A percentile compares a stretch with the other conserved stretches of the same genome.
These are phyloP conservation scores for Zymoseptoria ardabiliae DNA, from an alignment of 2,329 filamentous ascomycete genomes.

Conservation along the genomic window DNA sequence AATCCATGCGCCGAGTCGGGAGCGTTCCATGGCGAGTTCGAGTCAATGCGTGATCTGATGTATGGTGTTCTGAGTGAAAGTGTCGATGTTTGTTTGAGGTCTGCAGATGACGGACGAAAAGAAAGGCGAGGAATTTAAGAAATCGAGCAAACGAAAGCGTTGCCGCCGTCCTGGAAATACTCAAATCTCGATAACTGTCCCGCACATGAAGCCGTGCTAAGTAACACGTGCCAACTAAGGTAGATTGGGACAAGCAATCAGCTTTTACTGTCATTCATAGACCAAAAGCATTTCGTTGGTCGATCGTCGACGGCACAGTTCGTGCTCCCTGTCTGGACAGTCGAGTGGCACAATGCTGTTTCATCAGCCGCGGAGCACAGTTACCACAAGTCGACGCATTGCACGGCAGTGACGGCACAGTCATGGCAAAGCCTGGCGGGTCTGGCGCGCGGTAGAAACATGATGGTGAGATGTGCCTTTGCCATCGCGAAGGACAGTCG, in stretches of 20 bases:
- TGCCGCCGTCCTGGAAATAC: not conserved
- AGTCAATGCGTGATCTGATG: too few species aligned
- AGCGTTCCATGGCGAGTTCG: too few species aligned
- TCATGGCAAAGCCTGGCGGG: not conserved
- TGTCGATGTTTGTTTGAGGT: too few species aligned
- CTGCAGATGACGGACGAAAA: too few species aligned
- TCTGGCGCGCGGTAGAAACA: not conserved
- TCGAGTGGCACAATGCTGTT: not conserved
- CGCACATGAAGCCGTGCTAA: not conserved
- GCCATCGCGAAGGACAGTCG: too few species aligned
- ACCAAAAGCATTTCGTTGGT: not conserved
- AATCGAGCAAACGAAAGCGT: not conserved
- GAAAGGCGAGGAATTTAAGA: not conserved
- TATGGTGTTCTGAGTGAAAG: too few species aligned
- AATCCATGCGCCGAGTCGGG: not conserved
- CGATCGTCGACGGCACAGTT: not conserved
- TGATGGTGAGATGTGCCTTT: not conserved
- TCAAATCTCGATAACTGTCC: not conserved
- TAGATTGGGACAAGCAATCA: not conserved
- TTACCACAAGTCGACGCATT: not conserved
- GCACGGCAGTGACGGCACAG: not conserved
- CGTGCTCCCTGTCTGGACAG: not conserved
- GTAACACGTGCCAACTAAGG: not conserved
- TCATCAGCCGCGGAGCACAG: not conserved
- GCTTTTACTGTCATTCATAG: not conserved